Conservation (phyloP, 1,284 basidiomycete genomes). For the Kwoniella shivajii region DNA sequence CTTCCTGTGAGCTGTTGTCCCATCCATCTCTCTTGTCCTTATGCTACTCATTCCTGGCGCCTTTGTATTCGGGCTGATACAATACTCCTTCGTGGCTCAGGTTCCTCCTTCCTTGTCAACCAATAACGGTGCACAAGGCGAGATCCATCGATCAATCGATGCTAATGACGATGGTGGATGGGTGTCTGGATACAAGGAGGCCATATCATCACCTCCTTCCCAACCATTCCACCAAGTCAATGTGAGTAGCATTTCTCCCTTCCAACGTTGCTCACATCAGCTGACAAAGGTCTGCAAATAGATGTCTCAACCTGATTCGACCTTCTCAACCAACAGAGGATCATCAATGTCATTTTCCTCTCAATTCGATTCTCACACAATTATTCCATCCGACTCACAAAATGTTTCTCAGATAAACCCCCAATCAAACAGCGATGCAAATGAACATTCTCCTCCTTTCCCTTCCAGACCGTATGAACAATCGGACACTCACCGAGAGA, state of each 20-base stretch:
- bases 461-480: too few species aligned
- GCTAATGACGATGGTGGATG: conserved; percentile 8
- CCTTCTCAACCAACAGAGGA: not conserved
- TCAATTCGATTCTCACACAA: too few species aligned
- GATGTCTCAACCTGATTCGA: not conserved
- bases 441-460: too few species aligned
- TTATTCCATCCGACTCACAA: too few species aligned
- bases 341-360: not conserved
- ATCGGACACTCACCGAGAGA: too few species aligned
- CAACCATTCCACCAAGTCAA: not conserved
- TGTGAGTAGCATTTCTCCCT: not conserved
- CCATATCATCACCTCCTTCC: not conserved
- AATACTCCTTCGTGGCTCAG: too few species aligned
- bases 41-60: too few species aligned
- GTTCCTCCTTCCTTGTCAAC: not conserved
- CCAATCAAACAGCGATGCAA: too few species aligned
- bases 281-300: not conserved
- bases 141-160: not conserved
- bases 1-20: too few species aligned
- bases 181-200: not conserved
- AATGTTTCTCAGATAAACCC: too few species aligned
- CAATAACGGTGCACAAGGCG: not conserved
- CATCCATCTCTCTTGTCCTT: too few species aligned
- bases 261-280: not conserved
- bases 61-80: too few species aligned